phyloP scores from a whole-genome alignment of 176 grass and related monocot species.

The Tillandsia fasciculata region DNA sequence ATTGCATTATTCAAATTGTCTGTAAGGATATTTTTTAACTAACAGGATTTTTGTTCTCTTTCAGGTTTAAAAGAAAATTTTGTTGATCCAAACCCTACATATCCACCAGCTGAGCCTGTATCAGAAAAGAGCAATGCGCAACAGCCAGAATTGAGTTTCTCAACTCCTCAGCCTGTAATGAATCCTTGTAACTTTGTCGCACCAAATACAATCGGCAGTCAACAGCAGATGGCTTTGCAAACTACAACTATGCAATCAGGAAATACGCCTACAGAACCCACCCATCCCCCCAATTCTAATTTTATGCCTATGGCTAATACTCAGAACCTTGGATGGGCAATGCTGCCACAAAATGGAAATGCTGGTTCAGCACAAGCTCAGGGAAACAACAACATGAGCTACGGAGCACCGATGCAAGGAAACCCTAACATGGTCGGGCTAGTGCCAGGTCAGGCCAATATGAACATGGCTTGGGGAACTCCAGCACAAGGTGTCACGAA shows the following conservation, averaged over 20 bases:
- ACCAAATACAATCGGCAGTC: not conserved
- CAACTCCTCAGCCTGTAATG: not conserved
- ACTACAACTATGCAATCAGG: conserved; percentile 2
- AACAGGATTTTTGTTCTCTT: conserved; percentile 11
- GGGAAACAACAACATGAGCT: conserved; percentile 24
- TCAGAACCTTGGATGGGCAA: conserved; percentile 33
- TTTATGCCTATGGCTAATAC: conserved; percentile 27
- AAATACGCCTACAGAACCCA: conserved; percentile 27
- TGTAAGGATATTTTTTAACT: not conserved
- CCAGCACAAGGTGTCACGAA: conserved; percentile 43
- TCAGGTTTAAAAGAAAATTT: conserved; percentile 11
- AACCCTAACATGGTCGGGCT: conserved; percentile 51
- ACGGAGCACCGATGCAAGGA: conserved; percentile 31
- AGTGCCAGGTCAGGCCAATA: conserved; percentile 44
- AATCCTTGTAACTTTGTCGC: not conserved
- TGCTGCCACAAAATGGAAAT: conserved; percentile 41
- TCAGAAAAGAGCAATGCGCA: conserved; percentile 6
- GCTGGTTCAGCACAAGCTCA: conserved; percentile 32
- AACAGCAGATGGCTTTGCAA: conserved; percentile 9
- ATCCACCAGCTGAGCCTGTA: conserved; percentile 9
- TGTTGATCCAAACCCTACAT: conserved; percentile 8
- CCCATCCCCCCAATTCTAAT: conserved; percentile 19
- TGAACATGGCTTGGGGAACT: conserved; percentile 46
- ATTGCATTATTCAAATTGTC: not conserved
- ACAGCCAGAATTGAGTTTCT: conserved; percentile 11